Evolutionary conservation across 2,329 filamentous ascomycete species (phyloP), one percentile per base, ranked within the genome.

Genomic region (Paecilomyces formosus): DNA sequence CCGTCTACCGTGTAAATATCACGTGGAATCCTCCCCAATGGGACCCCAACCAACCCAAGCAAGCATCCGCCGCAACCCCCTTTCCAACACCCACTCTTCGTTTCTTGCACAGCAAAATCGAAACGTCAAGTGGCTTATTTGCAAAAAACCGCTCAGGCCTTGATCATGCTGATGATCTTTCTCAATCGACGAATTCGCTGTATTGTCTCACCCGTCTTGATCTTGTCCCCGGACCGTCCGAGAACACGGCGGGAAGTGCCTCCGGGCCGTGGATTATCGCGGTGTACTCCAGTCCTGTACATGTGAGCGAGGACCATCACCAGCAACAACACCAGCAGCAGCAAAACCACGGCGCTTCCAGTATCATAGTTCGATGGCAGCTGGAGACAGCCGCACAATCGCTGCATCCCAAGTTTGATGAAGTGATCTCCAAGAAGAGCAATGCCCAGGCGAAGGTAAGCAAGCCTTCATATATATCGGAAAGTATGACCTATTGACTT

Each of bases 311-410:
- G 56, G 75, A 75, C 56, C 80, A 81, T 30, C 80, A 86, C 15
- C 35, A 45, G 13, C 35, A 45, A 8, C 39, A 45, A 8, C 39
- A 45, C 6, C 39, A 45, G 3, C 39, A 45, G 8, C 39, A 45
- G 30, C 86, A 83, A 56, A 81, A 82, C 50, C 85, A 87, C 63
- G 84, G 86, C 31, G 78, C 84, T 0, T 85, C 88, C 64, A 96
- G 87, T 64, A 83, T 92, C 49, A 80, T 97, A 61, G 87, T 91
- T 62, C 84, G 88, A 61, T 97, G 93, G 93, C 88, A 94, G 64
- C 71, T 93, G 9, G 80, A 82, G 31, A 85, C 89, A 31, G 81
- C 84, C 54, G 75, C 82, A n/a, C 85, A 88, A 62, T 80, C 77
- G 9, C 76, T 95, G 7, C 89, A 94, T 68, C 76, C 87, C 1